These are phyloP conservation scores for Fusarium setosum DNA, from an alignment of 2,329 filamentous ascomycete species.

Conservation along the genomic window DNA sequence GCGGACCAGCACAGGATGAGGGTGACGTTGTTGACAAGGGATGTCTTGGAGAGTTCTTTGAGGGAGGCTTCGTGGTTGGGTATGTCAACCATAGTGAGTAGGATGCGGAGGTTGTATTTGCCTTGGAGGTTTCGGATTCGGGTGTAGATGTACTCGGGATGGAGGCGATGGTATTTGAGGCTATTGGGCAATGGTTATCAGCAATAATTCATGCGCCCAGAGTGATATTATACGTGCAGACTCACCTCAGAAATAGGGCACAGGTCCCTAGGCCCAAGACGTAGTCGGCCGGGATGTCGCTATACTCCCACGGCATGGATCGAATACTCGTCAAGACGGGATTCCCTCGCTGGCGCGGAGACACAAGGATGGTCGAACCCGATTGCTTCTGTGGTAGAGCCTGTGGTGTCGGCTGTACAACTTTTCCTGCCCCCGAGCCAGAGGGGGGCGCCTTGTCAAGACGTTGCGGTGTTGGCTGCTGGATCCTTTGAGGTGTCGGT, in stretches of 20 bases:
- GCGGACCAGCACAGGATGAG: conserved; percentile 94
- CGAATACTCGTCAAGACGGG: conserved; percentile 87
- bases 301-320: conserved; percentile 93
- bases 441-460: conserved; percentile 63
- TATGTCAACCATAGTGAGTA: conserved; percentile 95
- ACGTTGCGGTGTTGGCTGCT: conserved; percentile 65
- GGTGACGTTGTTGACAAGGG: conserved; percentile 91
- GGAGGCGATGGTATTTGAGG: conserved; percentile 95
- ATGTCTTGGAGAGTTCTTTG: conserved; percentile 92
- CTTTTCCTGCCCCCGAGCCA: conserved; percentile 58
- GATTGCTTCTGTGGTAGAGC: conserved; percentile 73
- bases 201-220: not conserved
- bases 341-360: conserved; percentile 93
- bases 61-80: conserved; percentile 91
- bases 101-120: conserved; percentile 86
- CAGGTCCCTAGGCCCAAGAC: conserved; percentile 89
- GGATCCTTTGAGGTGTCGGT: conserved; percentile 55
- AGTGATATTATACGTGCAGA: too few species aligned
- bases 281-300: conserved; percentile 95
- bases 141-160: conserved; percentile 97
- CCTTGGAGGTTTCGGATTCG: conserved; percentile 87
- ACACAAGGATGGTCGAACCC: conserved; percentile 87
- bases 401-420: conserved; percentile 91
- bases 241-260: conserved; percentile 82
- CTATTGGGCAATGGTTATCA: conserved; percentile 50